A percentile compares a stretch with the other conserved stretches of the same genome.
phyloP scores from a whole-genome alignment of 441 rosid species.

The Corymbia citriodora region DNA sequence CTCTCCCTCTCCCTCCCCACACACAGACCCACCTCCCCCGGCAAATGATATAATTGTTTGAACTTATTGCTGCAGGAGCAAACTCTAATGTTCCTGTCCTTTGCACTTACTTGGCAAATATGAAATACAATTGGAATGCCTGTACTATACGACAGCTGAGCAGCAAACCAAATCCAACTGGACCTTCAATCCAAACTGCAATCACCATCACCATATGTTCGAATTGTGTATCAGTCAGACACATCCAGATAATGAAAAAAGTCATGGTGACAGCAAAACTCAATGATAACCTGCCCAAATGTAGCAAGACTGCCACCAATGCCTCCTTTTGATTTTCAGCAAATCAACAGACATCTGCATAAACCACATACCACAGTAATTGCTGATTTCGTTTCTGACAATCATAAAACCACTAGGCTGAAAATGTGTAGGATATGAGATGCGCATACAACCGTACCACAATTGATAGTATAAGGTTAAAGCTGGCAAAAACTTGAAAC shows the following conservation, averaged over 20 bases:
- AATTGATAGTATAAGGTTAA: constrained; percentile 57
- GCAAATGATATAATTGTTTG: background rate
- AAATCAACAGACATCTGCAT: constrained; percentile 56
- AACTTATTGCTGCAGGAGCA: background rate
- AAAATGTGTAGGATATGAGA: background rate
- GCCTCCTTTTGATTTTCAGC: constrained; percentile 33
- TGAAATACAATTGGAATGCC: constrained; percentile 74
- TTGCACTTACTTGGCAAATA: constrained; percentile 73
- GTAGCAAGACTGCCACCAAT: constrained; percentile 82
- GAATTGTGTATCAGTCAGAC: background rate
- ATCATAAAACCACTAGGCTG: background rate
- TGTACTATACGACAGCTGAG: constrained; percentile 84
- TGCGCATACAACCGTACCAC: constrained; percentile 33
- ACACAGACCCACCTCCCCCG: background rate
- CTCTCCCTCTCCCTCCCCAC: background rate
- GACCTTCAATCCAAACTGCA: constrained; percentile 91
- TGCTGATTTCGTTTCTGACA: background rate
- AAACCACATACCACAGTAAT: background rate
- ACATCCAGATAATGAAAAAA: background rate
- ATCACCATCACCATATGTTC: constrained; percentile 12
- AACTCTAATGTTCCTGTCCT: background rate
- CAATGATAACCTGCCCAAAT: constrained; percentile 77
- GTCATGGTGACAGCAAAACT: background rate
- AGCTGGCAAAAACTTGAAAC: constrained; percentile 74
- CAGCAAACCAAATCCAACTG: constrained; percentile 85